Percentiles rank a stretch among this genome's conserved stretches.
Conservation (phyloP, 352 stramenopile genomes). For the Globisporangium recalcitrans region DNA sequence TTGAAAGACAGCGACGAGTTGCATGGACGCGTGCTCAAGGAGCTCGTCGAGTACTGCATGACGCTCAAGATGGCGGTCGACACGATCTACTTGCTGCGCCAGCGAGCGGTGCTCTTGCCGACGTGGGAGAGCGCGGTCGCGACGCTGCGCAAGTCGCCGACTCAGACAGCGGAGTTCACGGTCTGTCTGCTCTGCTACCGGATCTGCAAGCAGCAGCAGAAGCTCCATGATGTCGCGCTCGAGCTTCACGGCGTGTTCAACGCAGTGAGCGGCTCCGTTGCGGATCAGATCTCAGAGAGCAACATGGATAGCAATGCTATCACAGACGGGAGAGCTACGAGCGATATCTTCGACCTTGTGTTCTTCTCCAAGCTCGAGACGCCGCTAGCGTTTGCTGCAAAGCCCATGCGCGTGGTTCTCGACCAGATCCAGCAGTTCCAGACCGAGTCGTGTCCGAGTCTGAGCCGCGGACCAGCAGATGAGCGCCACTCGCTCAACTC, state of each 20-base stretch:
- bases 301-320: not conserved
- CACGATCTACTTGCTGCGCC: conserved; percentile 59
- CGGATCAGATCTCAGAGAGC: not conserved
- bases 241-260: conserved; percentile 35
- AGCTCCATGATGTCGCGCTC: conserved; percentile 35
- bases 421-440: conserved; percentile 16
- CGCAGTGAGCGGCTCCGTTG: not conserved
- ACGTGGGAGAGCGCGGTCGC: conserved; percentile 58
- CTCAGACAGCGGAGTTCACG: conserved; percentile 42
- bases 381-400: not conserved
- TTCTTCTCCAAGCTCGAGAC: not conserved
- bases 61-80: conserved; percentile 74
- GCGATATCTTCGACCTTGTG: conserved; percentile 19
- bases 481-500: conserved; percentile 8
- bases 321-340: not conserved
- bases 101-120: conserved; percentile 45
- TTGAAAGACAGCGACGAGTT: conserved; percentile 21
- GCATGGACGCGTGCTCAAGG: conserved; percentile 26
- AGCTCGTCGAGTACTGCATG: conserved; percentile 58
- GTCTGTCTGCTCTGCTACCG: conserved; percentile 74
- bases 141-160: conserved; percentile 28
- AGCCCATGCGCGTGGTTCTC: conserved; percentile 3
- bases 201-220: conserved; percentile 69
- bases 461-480: conserved; percentile 13
- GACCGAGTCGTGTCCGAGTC: conserved; percentile 11